phyloP scores from a whole-genome alignment of 2,329 filamentous ascomycete species.

The Scedosporium minutisporum region DNA sequence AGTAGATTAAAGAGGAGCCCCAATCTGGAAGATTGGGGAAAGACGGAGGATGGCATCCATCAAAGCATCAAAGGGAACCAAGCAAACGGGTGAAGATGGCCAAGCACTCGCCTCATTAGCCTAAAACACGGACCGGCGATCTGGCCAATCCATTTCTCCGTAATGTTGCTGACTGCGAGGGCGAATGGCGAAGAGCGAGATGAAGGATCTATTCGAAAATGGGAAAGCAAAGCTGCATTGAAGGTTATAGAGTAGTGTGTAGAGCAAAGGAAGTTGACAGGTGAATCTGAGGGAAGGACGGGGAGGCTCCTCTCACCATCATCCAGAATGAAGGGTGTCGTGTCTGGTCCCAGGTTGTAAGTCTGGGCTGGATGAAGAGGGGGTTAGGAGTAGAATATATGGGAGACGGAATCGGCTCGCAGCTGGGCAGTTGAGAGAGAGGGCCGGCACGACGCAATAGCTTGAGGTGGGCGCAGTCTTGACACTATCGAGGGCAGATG shows the following conservation, averaged over 20 bases:
- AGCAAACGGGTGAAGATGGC: background rate
- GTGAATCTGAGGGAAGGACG: background rate
- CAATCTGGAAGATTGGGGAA: slow-evolving; percentile 5
- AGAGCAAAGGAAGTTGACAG: background rate
- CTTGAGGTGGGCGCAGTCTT: no score
- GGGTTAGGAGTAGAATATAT: background rate
- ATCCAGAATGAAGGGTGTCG: background rate
- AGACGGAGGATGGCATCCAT: background rate
- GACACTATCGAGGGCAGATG: no score
- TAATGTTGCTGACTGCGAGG: slow-evolving; percentile 1
- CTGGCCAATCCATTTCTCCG: slow-evolving; percentile 1
- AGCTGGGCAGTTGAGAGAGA: background rate
- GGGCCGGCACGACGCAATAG: background rate
- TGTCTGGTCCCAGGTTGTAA: background rate
- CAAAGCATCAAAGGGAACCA: background rate
- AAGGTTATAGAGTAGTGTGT: background rate
- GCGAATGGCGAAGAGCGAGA: background rate
- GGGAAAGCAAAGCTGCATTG: background rate
- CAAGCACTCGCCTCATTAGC: background rate
- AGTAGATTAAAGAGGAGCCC: background rate
- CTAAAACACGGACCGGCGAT: background rate
- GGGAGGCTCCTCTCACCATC: background rate
- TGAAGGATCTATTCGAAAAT: background rate
- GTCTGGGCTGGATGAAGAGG: background rate
- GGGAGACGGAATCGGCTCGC: background rate